Evolutionary conservation across 1,139 yeast genomes (phyloP).

Genomic region (Kurtzmaniella quercitrusa): DNA sequence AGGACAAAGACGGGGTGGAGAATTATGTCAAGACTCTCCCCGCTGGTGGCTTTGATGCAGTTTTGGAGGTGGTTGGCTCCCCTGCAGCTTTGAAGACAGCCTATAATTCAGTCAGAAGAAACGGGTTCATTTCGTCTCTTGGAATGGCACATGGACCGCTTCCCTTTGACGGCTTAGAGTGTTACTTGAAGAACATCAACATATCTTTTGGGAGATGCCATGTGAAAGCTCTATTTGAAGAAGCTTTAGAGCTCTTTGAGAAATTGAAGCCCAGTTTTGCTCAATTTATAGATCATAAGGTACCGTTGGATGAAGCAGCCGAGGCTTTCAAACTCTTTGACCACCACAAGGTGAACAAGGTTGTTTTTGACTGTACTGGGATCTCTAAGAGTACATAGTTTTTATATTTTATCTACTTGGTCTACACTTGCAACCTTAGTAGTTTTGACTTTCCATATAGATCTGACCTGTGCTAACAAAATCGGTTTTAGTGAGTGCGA

Average conservation of each 20-base stretch:
- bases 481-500: no score
- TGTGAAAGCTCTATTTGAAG: conserved; percentile 53
- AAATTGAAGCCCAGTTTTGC: conserved; percentile 39
- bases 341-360: conserved; percentile 51
- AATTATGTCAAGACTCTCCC: conserved; percentile 22
- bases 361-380: conserved; percentile 37
- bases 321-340: conserved; percentile 51
- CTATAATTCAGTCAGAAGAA: conserved; percentile 51
- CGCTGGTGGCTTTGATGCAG: conserved; percentile 50
- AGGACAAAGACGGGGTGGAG: conserved; percentile 25
- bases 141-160: conserved; percentile 61
- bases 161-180: conserved; percentile 56
- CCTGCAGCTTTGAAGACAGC: conserved; percentile 47
- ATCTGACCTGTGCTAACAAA: no score
- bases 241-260: conserved; percentile 48
- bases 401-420: no score
- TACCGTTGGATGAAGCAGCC: conserved; percentile 41
- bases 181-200: conserved; percentile 54
- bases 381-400: not conserved
- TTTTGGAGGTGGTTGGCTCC: conserved; percentile 55
- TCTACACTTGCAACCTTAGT: not conserved
- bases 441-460: not conserved
- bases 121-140: conserved; percentile 55
- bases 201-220: conserved; percentile 66
- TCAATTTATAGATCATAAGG: conserved; percentile 44